Percentiles rank a stretch among this genome's conserved stretches.
phyloP scores from a whole-genome alignment of 495 filamentous ascomycete genomes.

The Cairneyella variabilis region DNA sequence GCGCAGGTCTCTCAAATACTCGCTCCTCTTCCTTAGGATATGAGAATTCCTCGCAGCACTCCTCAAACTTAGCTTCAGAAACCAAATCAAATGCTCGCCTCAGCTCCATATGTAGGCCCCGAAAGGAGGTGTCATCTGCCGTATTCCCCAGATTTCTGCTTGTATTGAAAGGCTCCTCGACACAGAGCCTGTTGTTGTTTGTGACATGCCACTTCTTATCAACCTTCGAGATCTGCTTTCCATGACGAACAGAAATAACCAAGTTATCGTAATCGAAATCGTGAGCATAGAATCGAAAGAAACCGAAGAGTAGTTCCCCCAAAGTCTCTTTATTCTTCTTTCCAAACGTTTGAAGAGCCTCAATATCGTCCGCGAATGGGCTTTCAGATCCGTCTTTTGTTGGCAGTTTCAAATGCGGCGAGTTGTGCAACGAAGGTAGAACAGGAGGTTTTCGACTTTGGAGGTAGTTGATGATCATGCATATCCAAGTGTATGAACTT shows the following conservation, averaged over 20 bases:
- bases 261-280: conserved; percentile 84
- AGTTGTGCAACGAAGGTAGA: conserved; percentile 80
- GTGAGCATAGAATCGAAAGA: conserved; percentile 92
- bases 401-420: conserved; percentile 56
- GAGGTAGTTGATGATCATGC: conserved; percentile 94
- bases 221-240: conserved; percentile 74
- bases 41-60: conserved; percentile 79
- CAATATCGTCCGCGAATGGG: conserved; percentile 82
- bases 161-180: conserved; percentile 95
- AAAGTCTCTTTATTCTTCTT: conserved; percentile 75
- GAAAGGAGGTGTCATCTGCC: conserved; percentile 88
- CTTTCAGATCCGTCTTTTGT: conserved; percentile 59
- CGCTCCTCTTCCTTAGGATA: conserved; percentile 82
- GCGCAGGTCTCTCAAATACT: conserved; percentile 65
- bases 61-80: conserved; percentile 67
- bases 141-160: conserved; percentile 95
- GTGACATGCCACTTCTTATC: conserved; percentile 81
- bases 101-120: conserved; percentile 84
- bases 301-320: conserved; percentile 82
- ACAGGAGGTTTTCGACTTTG: conserved; percentile 86
- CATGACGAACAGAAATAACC: conserved; percentile 84
- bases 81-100: conserved; percentile 81
- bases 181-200: conserved; percentile 77
- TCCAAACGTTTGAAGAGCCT: conserved; percentile 69
- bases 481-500: conserved; percentile 99